Base-by-base conservation (phyloP, 352 stramenopile species). In the Globisporangium iwayamae region DNA sequence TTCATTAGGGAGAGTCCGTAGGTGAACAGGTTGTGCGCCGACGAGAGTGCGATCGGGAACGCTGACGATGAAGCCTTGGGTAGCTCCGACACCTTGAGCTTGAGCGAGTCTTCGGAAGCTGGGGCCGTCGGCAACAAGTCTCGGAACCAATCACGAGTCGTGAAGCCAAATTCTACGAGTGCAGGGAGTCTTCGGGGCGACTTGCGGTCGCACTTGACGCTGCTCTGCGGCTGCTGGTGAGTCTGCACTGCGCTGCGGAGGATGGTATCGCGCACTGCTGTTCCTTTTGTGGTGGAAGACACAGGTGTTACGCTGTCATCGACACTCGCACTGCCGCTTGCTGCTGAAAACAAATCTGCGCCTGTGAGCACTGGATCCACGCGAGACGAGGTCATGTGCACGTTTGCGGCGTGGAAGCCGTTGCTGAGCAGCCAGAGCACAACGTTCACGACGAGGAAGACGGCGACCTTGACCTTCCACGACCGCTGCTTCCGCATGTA, bases 401-500 rank as follows among this genome's bases (percentile, higher is more conserved):
- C 76, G 56, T 90, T 81, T 5, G 81, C 22, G 2, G 75, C 74
- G 63, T 79, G 71, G 56, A 90, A 86, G 25, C 80, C 72, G 60
- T 87, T 92, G 39, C 73, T 73, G n/a, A 92, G 68, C n/a, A 88
- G 65, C 72, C 76, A 90, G 9, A 89, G 47, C 41, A 85, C 56
- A n/a, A 74, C 60, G 43, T 77, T 76, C 7, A 68, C 70, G 22
- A 83, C 30, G 14, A 75, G 48, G 4, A 73, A 69, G 22, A 85
- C 38, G 1, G 63, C 51, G 11, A 70, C 57, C 10, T 73, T 69
- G 13, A 67, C 69, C 30, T 60, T 68, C 20, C 60, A 60, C 4
- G 59, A 39, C 1, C 36, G 20, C n/a, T 65, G 71, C 39, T 82
- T 74, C 43, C 71, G 65, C 83, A 92, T 88, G 16, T 73, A 71